Base-by-base conservation (phyloP, 1,284 basidiomycete species). In the Tilletia setariae region DNA sequence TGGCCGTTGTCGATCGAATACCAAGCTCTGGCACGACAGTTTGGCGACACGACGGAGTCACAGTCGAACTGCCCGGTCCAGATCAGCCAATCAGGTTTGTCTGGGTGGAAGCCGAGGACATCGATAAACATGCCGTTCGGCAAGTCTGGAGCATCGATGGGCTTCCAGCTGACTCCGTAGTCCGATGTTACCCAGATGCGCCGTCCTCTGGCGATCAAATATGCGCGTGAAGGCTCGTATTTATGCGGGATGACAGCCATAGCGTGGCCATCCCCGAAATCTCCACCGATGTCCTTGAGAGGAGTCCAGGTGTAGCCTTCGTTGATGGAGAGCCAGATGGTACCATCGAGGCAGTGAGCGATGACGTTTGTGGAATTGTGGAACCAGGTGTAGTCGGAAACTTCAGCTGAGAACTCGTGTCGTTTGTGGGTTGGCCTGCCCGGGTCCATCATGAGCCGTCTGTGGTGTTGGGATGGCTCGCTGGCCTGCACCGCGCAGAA, bases 271-370 rank as follows among this genome's bases (percentile, higher is more conserved):
- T 65, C 30, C 1, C 64, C 47, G 21, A 8, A 16, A n/a, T 46
- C 64, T 8, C 43, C 64, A 4, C 47, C 64, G 30, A 49, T 19
- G 44, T 63, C 53, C 51, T 68, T 25, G 44, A 79, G 74, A 73
- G 89, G 89, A 65, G 86, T 86, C 94, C 94, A 98, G 0, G 89
- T 90, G 83, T 92, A 94, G 0, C 95, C 95, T 83, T 98, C 94
- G 82, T 94, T 97, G 78, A 87, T 88, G 0, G 93, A 96, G 84
- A 96, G 93, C 91, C 92, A 98, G 67, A 97, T 86, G 0, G 87
- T 87, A 70, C 89, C 85, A 77, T 97, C 92, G 1, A 83, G 82
- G 2, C 96, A 86, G 32, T 92, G 90, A 40, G 92, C 89, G 25
- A 98, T 87, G 65, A 98, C 88, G 1, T 93, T 94, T 86, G 92